Base-by-base conservation (phyloP, 2,329 filamentous ascomycete genomes). In the Akanthomyces uredinophilus region DNA sequence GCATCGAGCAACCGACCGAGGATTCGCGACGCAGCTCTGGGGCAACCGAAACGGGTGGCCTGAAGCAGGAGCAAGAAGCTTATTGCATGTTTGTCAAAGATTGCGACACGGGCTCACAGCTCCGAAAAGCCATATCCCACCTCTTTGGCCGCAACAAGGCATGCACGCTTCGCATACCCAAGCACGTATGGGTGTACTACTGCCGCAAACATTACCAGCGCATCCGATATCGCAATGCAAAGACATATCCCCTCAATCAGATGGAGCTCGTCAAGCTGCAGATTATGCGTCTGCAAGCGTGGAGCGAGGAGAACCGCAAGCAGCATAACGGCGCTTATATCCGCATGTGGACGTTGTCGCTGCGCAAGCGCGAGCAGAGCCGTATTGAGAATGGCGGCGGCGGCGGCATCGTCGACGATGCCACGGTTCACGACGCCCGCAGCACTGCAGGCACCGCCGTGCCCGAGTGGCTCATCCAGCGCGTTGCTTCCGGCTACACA, bases 151-250 rank as follows among this genome's bases (percentile, higher is more conserved):
- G 91, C 43, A 95, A 95, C 79, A 95, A 95, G 75, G 80, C 83
- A 8, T 88, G 86, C 69, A 95, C 91, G 0, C 82, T 87, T 39
- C 79, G 81, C 50, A 90, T 95, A 54, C 89, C 89, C 0, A 76
- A 83, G 6, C 74, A 83, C 24, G 83, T 91, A 2, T 94, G 90
- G 90, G 85, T 91, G 0, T 85, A 88, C 68, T 88, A 85, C 70
- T 95, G 91, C 72, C 85, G 91, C 41, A 93, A 93, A 70, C 89
- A 93, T 70, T 95, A 95, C 71, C 91, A 95, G 74, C 85, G 90
- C 7, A 83, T 82, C 49, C 81, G 88, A 0, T 93, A 92, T 70
- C 82, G 88, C n/a, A 86, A 86, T 59, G 79, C 80, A 1, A 77
- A 80, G 39, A 81, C 86, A 24, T 84, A 89, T 71, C 83, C 84